These are phyloP conservation scores for Petunia hybrid DNA, from an alignment of 305 asterid species.

Conservation along the genomic window DNA sequence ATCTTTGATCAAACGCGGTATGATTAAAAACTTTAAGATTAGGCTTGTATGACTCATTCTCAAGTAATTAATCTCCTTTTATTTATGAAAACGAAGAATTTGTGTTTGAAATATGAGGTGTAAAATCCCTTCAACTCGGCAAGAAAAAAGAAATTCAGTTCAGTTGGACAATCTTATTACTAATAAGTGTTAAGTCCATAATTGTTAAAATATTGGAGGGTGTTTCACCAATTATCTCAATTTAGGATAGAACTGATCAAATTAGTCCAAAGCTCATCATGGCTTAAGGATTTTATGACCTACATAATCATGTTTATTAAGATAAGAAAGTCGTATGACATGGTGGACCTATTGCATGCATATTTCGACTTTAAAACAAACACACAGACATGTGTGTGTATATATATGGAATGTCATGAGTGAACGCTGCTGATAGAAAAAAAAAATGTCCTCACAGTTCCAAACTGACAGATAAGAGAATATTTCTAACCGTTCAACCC, in stretches of 20 bases:
- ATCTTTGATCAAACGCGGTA: background rate
- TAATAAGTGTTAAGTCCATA: background rate
- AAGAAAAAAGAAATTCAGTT: background rate
- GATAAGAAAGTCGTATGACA: background rate
- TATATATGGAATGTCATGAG: too few relatives aligned
- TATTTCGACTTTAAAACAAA: background rate
- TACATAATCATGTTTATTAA: background rate
- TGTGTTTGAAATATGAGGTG: background rate
- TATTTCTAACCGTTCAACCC: too few relatives aligned
- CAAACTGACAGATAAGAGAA: too few relatives aligned
- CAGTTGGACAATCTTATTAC: background rate
- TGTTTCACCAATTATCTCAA: background rate
- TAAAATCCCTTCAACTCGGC: background rate
- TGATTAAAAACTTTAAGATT: background rate
- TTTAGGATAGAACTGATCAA: background rate
- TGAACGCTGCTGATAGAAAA: too few relatives aligned
- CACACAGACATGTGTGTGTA: background rate
- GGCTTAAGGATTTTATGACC: background rate
- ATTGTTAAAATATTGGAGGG: background rate
- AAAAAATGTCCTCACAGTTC: too few relatives aligned
- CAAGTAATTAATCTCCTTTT: background rate
- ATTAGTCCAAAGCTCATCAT: background rate
- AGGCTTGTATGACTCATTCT: background rate
- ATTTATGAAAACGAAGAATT: background rate
- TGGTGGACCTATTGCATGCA: background rate